These are phyloP conservation scores for Neurospora tetraspora DNA, from an alignment of 495 filamentous ascomycete genomes.

Conservation along the genomic window DNA sequence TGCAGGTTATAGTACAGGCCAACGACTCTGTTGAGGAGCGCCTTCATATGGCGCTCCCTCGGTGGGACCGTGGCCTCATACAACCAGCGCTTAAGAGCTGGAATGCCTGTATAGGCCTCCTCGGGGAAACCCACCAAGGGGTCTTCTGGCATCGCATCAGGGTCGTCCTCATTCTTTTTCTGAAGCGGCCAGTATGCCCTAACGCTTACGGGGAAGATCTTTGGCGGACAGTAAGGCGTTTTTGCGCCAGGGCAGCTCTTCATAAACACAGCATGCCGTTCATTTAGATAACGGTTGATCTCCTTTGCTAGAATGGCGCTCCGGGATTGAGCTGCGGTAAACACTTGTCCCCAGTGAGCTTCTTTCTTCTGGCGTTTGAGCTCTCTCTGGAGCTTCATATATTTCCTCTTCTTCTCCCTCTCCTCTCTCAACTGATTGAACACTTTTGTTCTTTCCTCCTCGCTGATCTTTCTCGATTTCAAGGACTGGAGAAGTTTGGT, in stretches of 20 bases:
- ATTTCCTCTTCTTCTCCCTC: neutral
- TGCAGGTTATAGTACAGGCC: constrained; percentile 6
- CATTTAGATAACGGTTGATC: neutral
- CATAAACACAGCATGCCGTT: neutral
- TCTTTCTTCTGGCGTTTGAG: neutral
- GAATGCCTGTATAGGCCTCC: constrained; percentile 12
- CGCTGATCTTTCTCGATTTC: neutral
- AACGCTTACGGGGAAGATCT: constrained; percentile 6
- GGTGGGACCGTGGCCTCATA: constrained; percentile 2
- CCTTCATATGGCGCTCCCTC: constrained; percentile 10
- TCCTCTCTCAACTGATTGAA: neutral
- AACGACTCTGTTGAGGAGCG: constrained; percentile 7
- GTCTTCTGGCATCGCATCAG: neutral
- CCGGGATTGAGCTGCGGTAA: neutral
- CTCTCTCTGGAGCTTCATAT: neutral
- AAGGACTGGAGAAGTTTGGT: neutral
- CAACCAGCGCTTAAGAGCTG: constrained; percentile 14
- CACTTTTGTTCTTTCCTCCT: neutral
- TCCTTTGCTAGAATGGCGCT: neutral
- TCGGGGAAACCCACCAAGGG: constrained; percentile 10
- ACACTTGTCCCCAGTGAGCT: neutral
- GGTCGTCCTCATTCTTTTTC: neutral
- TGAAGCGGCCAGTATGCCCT: constrained; percentile 13
- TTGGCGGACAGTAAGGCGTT: neutral
- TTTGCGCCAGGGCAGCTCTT: neutral